Conservation (phyloP, 768 basidiomycete species). For the Auricularia sp. region DNA sequence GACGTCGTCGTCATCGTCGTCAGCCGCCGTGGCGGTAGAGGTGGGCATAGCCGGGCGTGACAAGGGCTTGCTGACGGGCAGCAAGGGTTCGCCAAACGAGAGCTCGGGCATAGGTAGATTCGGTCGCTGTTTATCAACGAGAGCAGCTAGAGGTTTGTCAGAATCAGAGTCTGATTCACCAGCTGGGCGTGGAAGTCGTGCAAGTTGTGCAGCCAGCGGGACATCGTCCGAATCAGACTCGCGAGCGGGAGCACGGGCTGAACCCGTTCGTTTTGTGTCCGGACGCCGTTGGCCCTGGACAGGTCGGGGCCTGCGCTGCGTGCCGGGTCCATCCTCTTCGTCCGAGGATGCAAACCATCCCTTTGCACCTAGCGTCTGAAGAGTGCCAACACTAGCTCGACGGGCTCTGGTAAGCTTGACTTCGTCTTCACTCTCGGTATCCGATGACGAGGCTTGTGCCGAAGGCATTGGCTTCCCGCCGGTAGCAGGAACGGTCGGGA, state of each 20-base stretch:
- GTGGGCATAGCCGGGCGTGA: slow-evolving; percentile 6
- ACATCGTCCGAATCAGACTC: slow-evolving; percentile 72
- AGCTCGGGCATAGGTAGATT: slow-evolving; percentile 18
- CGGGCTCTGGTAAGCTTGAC: neutral
- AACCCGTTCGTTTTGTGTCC: neutral
- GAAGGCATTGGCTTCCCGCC: slow-evolving; percentile 25
- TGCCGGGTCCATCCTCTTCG: slow-evolving; percentile 4
- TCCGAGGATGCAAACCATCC: slow-evolving; percentile 10
- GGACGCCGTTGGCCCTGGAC: slow-evolving; percentile 38
- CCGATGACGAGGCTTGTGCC: slow-evolving; percentile 4
- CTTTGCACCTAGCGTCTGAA: slow-evolving; percentile 7
- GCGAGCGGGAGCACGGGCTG: slow-evolving; percentile 14
- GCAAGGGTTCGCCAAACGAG: slow-evolving; percentile 35
- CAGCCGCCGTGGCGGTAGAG: slow-evolving; percentile 9
- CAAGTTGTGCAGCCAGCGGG: slow-evolving; percentile 58
- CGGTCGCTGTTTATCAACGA: slow-evolving; percentile 37
- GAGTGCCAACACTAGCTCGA: neutral
- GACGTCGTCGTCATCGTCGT: slow-evolving; percentile 17
- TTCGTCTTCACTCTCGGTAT: slow-evolving; percentile 3
- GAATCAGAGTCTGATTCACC: slow-evolving; percentile 49
- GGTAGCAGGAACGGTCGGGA: slow-evolving; percentile 17
- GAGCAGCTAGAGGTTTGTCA: slow-evolving; percentile 56
- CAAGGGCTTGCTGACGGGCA: slow-evolving; percentile 17
- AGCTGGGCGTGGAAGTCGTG: slow-evolving; percentile 32
- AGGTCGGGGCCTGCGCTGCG: slow-evolving; percentile 16